These are phyloP conservation scores for Fragilaria radians DNA, from an alignment of 108 stramenopile genomes.

Conservation along the genomic window DNA sequence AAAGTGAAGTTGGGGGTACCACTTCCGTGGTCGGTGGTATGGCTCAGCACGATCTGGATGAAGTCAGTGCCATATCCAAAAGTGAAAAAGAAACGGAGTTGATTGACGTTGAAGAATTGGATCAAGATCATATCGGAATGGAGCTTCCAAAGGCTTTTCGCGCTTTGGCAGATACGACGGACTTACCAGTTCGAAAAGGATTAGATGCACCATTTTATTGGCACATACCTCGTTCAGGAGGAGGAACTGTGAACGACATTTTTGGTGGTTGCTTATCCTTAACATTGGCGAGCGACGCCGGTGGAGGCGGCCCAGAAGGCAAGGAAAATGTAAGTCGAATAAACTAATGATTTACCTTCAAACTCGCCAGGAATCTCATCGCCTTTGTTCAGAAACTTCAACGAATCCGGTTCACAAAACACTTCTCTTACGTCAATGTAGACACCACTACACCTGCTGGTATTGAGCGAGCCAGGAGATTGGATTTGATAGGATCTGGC, in stretches of 20 bases:
- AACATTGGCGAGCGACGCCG: conserved; percentile 32
- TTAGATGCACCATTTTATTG: conserved; percentile 39
- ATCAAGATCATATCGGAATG: conserved; percentile 4
- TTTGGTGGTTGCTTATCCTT: conserved; percentile 34
- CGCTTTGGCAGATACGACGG: conserved; percentile 19
- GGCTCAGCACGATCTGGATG: conserved; percentile 1
- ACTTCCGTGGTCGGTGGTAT: conserved; percentile 3
- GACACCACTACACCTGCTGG: conserved; percentile 29
- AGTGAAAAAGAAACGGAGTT: neutral
- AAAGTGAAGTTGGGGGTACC: neutral
- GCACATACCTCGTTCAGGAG: conserved; percentile 42
- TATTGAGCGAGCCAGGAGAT: conserved; percentile 25
- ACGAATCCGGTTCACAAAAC: conserved; percentile 18
- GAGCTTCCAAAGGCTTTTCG: conserved; percentile 20
- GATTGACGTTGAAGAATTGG: neutral
- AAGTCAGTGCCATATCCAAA: neutral
- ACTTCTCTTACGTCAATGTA: conserved; percentile 33
- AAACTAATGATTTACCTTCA: neutral
- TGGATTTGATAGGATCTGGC: conserved; percentile 20
- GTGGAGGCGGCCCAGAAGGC: conserved; percentile 14
- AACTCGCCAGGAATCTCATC: too few species aligned
- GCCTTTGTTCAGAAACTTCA: conserved; percentile 13
- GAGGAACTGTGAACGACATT: conserved; percentile 44
- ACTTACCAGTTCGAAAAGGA: conserved; percentile 20
- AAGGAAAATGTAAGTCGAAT: conserved; percentile 16